Evolutionary conservation across 192 early-diverging fungal genomes (phyloP), one percentile per base, ranked within the genome.

Genomic region (Entomortierella parvispora): DNA sequence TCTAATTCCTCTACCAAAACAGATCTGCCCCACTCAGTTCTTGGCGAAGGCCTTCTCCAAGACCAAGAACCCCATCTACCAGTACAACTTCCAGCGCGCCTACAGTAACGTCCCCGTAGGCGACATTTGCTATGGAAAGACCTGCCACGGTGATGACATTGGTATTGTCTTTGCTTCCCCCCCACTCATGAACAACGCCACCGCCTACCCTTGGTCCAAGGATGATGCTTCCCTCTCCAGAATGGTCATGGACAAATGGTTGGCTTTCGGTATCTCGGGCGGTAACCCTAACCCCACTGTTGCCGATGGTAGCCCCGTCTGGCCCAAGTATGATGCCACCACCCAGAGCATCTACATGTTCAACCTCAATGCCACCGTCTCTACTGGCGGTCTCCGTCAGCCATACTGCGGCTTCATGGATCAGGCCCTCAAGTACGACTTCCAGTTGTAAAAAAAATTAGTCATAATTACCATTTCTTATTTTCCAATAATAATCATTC

Each of bases 101-200:
- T 65, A 65, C n/a, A 40, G 23, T 9, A 65, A 52, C 5, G 48
- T 37, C 29, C 62, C 51, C 7, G 49, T 14, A 15, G 20, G 18
- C 25, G 51, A 54, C 42, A 53, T 65, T 11, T 65, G 62, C 29
- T 23, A 45, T 22, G 48, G 48, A 4, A 33, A 43, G 11, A 49
- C 51, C 25, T 65, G 62, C 51, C 62, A 65, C 51, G 62, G 62
- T 46, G 62, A 65, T 25, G 62, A 65, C 29, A 46, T 65, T 28
- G 50, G 34, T 3, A 43, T 44, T 22, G 62, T 65, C 51, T 65
- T 65, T 54, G 62, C 62, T 49, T 52, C 48, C 40, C 62, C 51
- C 18, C 48, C 49, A 6, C 23, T 65, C 34, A 31, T 65, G 50
- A 65, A 65, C 51, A 54, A 65, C 51, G 51, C 62, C 15, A 31